A percentile compares a stretch with the other conserved stretches of the same genome.
phyloP scores from a whole-genome alignment of 2,329 filamentous ascomycete genomes.

The Cryphonectria nitschkei region DNA sequence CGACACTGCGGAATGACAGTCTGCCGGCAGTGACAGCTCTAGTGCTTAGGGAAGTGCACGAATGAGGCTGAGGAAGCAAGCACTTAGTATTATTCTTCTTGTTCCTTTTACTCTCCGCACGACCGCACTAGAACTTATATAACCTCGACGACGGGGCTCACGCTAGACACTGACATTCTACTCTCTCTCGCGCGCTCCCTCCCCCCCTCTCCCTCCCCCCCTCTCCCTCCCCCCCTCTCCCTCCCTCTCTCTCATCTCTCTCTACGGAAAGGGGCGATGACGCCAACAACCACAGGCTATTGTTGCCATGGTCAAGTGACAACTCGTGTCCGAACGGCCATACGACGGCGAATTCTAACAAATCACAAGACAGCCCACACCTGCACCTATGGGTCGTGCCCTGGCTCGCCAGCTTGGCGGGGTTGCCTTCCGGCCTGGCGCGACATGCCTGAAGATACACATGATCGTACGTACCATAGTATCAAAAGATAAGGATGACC shows the following conservation, averaged over 20 bases:
- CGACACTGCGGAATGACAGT: neutral
- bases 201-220: too few species aligned
- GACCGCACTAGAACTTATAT: neutral
- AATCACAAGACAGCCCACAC: constrained; percentile 6
- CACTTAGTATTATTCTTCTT: neutral
- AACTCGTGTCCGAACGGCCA: neutral
- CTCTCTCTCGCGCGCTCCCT: neutral
- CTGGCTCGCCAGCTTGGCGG: neutral
- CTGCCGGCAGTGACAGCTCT: neutral
- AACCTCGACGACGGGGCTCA: neutral
- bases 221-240: too few species aligned
- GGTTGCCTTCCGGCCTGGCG: neutral
- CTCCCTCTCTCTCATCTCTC: too few species aligned
- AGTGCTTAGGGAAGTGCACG: constrained; percentile 1
- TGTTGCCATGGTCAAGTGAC: neutral
- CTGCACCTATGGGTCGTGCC: neutral
- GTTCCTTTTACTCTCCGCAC: neutral
- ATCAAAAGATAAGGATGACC: neutral
- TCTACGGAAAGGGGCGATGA: neutral
- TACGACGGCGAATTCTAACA: neutral
- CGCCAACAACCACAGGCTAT: neutral
- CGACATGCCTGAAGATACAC: neutral
- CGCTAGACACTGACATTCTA: neutral
- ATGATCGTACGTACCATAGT: neutral
- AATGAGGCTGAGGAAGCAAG: constrained; percentile 1